These are phyloP conservation scores for Datisca glomerata DNA, from an alignment of 306 rosid species.

Conservation along the genomic window DNA sequence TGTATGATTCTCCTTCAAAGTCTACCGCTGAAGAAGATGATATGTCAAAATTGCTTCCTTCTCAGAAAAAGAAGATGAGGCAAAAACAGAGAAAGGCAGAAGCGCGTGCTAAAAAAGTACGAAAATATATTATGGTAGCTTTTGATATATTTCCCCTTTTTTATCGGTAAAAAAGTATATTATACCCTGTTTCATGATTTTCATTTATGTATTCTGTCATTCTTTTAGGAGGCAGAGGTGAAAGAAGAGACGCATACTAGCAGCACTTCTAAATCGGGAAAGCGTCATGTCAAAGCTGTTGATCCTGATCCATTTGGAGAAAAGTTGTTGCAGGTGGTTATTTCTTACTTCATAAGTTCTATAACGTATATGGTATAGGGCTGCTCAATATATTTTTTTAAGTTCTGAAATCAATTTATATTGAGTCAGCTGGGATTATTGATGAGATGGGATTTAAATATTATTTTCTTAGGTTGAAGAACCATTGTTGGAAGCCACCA, in stretches of 20 bases:
- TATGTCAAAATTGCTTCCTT: conserved; percentile 74
- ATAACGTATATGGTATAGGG: no score
- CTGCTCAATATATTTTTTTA: no score
- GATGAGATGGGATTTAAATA: no score
- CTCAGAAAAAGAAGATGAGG: conserved; percentile 95
- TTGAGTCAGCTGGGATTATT: no score
- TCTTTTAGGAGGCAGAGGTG: conserved; percentile 84
- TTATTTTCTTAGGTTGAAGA: conserved; percentile 52
- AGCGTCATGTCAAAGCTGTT: conserved; percentile 72
- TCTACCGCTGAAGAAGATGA: conserved; percentile 68
- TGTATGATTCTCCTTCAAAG: conserved; percentile 80
- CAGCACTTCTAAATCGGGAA: conserved; percentile 68
- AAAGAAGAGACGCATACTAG: conserved; percentile 65
- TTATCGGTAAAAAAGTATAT: neutral
- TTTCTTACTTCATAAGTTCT: no score
- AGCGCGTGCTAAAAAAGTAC: conserved; percentile 90
- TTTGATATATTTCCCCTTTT: conserved; percentile 10
- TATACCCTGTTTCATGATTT: conserved; percentile 16
- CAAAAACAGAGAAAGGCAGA: conserved; percentile 95
- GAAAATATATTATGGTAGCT: conserved; percentile 13
- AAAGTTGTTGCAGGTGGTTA: conserved; percentile 76
- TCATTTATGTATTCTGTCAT: no score
- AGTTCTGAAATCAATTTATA: no score
- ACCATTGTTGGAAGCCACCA: conserved; percentile 76
- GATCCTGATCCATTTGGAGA: conserved; percentile 92